Conservation (phyloP, 805 yeast genomes). For the Myxozyma vanderwaltii region DNA sequence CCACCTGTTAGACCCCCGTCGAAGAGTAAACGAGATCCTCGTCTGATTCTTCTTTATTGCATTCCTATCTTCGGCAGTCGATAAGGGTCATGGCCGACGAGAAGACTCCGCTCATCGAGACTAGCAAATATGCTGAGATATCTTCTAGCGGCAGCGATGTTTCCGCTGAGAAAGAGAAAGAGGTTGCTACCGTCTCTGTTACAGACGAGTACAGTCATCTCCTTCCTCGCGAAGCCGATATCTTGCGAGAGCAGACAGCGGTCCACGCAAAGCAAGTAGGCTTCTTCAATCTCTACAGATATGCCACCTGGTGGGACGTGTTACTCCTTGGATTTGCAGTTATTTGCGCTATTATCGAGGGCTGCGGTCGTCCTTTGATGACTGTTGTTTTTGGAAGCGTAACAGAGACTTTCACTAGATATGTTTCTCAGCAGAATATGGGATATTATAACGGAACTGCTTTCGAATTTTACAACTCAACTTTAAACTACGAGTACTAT, state of each 20-base stretch:
- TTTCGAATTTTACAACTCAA: slow-evolving; percentile 10
- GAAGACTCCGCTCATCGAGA: slow-evolving; percentile 12
- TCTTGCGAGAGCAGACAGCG: slow-evolving; percentile 42
- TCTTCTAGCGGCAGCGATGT: slow-evolving; percentile 11
- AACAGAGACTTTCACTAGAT: slow-evolving; percentile 44
- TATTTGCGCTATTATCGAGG: slow-evolving; percentile 43
- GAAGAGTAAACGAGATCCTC: no score
- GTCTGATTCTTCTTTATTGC: neutral
- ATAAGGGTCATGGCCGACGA: slow-evolving; percentile 9
- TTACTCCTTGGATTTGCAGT: slow-evolving; percentile 5
- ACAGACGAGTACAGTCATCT: slow-evolving; percentile 36
- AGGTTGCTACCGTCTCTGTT: slow-evolving; percentile 7
- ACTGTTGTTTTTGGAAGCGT: slow-evolving; percentile 45
- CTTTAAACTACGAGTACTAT: slow-evolving; percentile 3
- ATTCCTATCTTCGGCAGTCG: neutral
- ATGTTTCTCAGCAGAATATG: slow-evolving; percentile 20
- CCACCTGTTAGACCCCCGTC: neutral
- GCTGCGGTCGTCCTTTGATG: slow-evolving; percentile 45
- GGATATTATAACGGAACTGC: slow-evolving; percentile 6
- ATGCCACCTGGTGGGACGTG: slow-evolving; percentile 42
- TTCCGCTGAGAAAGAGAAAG: slow-evolving; percentile 16
- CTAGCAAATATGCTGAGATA: slow-evolving; percentile 5
- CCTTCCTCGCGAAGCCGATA: slow-evolving; percentile 41
- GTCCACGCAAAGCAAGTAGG: slow-evolving; percentile 27
- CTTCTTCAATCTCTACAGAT: slow-evolving; percentile 42